Evolutionary conservation across 495 filamentous ascomycete genomes (phyloP).

Genomic region (Lophiotrema nucula): DNA sequence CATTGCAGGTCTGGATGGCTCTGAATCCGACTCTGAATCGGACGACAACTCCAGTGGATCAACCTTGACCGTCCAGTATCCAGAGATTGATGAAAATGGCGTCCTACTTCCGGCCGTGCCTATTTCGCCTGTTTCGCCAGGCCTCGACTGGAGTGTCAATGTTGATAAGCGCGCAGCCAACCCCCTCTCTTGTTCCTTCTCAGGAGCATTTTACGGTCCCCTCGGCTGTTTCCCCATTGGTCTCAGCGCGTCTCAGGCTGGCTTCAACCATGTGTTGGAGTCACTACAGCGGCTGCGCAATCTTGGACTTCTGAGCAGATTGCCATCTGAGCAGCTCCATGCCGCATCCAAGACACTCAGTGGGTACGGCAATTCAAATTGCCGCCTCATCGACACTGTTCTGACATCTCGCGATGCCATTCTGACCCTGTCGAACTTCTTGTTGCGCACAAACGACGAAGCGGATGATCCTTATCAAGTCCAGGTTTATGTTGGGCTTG

Average conservation of each 20-base stretch:
- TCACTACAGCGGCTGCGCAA: slow-evolving; percentile 51
- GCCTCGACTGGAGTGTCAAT: slow-evolving; percentile 30
- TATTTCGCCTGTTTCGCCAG: neutral
- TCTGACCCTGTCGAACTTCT: slow-evolving; percentile 3
- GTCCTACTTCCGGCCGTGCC: slow-evolving; percentile 13
- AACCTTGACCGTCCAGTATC: slow-evolving; percentile 31
- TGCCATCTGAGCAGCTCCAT: slow-evolving; percentile 36
- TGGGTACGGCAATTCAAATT: slow-evolving; percentile 10
- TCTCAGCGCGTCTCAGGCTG: slow-evolving; percentile 44
- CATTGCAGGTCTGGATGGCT: slow-evolving; percentile 22
- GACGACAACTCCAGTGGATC: slow-evolving; percentile 21
- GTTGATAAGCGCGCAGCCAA: slow-evolving; percentile 41
- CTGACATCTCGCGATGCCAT: slow-evolving; percentile 21
- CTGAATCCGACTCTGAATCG: slow-evolving; percentile 19
- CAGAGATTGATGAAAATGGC: slow-evolving; percentile 33
- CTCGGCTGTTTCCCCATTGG: slow-evolving; percentile 62
- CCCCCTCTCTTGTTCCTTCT: slow-evolving; percentile 52
- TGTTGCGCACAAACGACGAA: slow-evolving; percentile 17
- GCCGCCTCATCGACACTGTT: slow-evolving; percentile 8
- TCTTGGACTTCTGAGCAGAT: slow-evolving; percentile 49
- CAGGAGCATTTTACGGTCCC: slow-evolving; percentile 46
- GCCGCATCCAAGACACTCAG: slow-evolving; percentile 11
- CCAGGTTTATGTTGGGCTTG: slow-evolving; percentile 49
- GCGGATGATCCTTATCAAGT: slow-evolving; percentile 26
- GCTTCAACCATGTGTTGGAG: slow-evolving; percentile 52